Base-by-base conservation (phyloP, 1,284 basidiomycete species). In the Marasmius tenuissimus region DNA sequence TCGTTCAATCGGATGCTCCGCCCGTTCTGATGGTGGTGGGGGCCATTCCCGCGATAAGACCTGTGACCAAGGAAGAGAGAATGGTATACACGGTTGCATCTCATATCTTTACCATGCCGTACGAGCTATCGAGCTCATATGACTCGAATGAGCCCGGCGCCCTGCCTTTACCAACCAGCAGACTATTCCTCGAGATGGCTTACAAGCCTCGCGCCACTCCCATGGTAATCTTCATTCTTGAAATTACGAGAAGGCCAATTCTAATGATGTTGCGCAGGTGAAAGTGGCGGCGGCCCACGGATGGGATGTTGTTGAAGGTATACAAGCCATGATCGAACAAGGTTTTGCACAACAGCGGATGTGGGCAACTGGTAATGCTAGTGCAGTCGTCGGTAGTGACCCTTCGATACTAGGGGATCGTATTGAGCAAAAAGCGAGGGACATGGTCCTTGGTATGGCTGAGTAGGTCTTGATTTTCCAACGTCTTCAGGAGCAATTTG, bases 131-230 rank as follows among this genome's bases (percentile, higher is more conserved):
- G 1, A 40, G 52, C 27, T 9, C 49, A 3, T 56, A 57, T 37
- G 20, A 39, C 8, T 39, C 47, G 1, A 18, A 33, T 39, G 45
- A 45, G 40, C 53, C 58, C 12, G 55, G 35, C n/a, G 33, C 11
- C 16, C 47, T 62, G 4, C 60, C 62, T 57, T 47, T 64, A 45
- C 62, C 62, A 5, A 62, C 12, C 6, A 57, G 57, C 49, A 68
- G 71, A 22, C 68, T 76, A 5, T 76, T 75, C 52, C 65, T 76
- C 12, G 75, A 76, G 62, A 76, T 75, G 74, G 70, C 74, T 4
- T 66, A 66, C 40, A 66, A 66, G 37, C 65, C 65, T 5, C 51
- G 65, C 39, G 67, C 71, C 57, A 61, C 66, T 39, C 40, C 50
- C 11, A 40, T 56, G 35, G 57, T 56, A 22, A 18, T 12, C 35